Base-by-base conservation (phyloP, 106 monocot species). In the Cymbidium sinense region DNA sequence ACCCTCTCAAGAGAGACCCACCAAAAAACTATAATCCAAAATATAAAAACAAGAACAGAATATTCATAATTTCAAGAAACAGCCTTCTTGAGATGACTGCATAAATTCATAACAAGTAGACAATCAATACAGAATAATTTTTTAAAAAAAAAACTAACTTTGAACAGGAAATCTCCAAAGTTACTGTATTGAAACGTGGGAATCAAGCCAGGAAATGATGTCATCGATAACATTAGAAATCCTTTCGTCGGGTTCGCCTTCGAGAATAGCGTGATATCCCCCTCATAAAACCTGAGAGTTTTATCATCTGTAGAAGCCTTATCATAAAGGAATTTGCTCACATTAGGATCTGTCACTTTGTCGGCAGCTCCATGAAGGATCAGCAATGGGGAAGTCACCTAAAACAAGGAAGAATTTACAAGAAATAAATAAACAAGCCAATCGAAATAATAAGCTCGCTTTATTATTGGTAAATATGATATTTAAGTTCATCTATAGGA, bases 341-440 rank as follows among this genome's bases (percentile, higher is more conserved):
- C 94, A 33, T 79, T 74, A 36, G 98, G 94, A 77, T 98, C 98
- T 29, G 98, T 94, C 4, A 98, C 90, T 78, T 86, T 90, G 83
- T 98, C 98, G 7, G 94, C 92, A 70, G 98, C 92, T 89, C 98
- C 98, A 79, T 98, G 98, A 74, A 98, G 98, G 76, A 98, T 85
- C 30, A 98, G 78, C 76, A 98, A 83, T 50, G 94, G 94, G 52
- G 84, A 85, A 52, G 84, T 94, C 69, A 98, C 86, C 94, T 94
- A 73, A 20, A 78, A 77, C 17, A 54, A 12, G 12, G 8, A 17
- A 31, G 7, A 9, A 75, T 62, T 20, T 13, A 64, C 65, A 11
- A 20, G 36, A 43, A 37, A 5, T 62, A 27, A 27, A 6, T 5
- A n/a, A 2, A 61, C 5, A 61, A 61, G 1, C 27, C 61, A 23